These are phyloP conservation scores for Podospora didyma DNA, from an alignment of 495 filamentous ascomycete genomes.

Conservation along the genomic window DNA sequence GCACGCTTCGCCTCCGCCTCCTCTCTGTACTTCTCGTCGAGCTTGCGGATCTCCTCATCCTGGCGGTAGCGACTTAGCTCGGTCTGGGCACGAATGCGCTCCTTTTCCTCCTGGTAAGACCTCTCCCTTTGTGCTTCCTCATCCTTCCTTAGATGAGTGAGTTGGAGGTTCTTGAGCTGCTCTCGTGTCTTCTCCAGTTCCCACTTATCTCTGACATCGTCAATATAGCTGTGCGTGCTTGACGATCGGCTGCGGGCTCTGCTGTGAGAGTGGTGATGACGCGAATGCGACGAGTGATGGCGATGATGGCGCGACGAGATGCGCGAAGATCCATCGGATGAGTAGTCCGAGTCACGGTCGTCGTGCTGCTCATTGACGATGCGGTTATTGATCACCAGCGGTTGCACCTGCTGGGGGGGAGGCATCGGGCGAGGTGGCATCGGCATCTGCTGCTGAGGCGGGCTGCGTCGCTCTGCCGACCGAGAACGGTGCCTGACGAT, in stretches of 20 bases:
- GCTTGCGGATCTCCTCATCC: conserved; percentile 29
- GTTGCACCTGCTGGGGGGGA: conserved; percentile 28
- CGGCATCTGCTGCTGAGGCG: too few species aligned
- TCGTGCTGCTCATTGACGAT: conserved; percentile 34
- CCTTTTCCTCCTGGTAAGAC: conserved; percentile 26
- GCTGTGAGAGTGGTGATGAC: conserved; percentile 20
- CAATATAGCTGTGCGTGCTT: conserved; percentile 25
- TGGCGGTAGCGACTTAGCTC: conserved; percentile 23
- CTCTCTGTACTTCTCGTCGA: conserved; percentile 24
- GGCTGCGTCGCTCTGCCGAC: conserved; percentile 35
- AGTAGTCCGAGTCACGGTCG: conserved; percentile 31
- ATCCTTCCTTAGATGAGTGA: conserved; percentile 23
- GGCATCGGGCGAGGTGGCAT: conserved; percentile 28
- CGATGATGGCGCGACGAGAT: conserved; percentile 8
- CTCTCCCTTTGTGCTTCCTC: conserved; percentile 40
- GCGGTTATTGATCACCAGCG: conserved; percentile 48
- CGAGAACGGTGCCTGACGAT: conserved; percentile 33
- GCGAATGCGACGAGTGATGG: conserved; percentile 18
- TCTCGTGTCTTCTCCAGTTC: conserved; percentile 17
- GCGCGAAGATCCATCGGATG: conserved; percentile 24
- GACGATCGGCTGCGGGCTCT: conserved; percentile 20
- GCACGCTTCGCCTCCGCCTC: conserved; percentile 22
- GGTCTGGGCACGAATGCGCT: conserved; percentile 23
- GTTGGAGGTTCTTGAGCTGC: conserved; percentile 18
- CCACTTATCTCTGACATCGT: conserved; percentile 21